Conservation (phyloP, 148 eudicot species). For the Hydrangea macrophylla region DNA sequence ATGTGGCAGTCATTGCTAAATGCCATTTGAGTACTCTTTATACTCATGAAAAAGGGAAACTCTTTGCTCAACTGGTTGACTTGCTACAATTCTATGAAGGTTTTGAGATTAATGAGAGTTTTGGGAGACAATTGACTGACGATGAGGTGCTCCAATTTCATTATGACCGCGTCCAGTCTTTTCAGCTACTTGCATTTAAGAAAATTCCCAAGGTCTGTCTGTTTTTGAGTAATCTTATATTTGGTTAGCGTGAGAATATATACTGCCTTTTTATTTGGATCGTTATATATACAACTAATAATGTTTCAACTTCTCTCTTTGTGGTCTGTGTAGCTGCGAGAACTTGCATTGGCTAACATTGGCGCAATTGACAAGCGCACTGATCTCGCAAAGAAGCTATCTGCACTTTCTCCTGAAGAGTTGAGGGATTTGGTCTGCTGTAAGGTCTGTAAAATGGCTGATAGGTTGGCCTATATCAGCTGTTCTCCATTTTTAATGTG, state of each 20-base stretch:
- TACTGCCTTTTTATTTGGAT: neutral
- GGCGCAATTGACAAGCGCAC: slow-evolving; percentile 80
- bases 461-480: neutral
- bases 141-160: slow-evolving; percentile 96
- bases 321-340: slow-evolving; percentile 54
- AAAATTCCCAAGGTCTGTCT: slow-evolving; percentile 75
- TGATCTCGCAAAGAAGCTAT: slow-evolving; percentile 84
- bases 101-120: slow-evolving; percentile 84
- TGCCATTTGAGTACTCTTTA: slow-evolving; percentile 91
- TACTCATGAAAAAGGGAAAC: slow-evolving; percentile 82
- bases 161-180: slow-evolving; percentile 87
- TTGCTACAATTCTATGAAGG: slow-evolving; percentile 91
- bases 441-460: slow-evolving; percentile 47
- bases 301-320: neutral
- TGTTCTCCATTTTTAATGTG: neutral
- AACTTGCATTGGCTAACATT: slow-evolving; percentile 84
- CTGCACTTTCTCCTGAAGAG: slow-evolving; percentile 73
- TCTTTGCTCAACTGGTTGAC: slow-evolving; percentile 93
- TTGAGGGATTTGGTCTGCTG: slow-evolving; percentile 82
- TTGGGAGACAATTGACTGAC: slow-evolving; percentile 88
- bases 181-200: slow-evolving; percentile 86
- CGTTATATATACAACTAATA: neutral
- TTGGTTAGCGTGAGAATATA: neutral
- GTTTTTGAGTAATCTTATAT: neutral
- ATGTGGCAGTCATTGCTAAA: slow-evolving; percentile 94